Evolutionary conservation across 352 stramenopile species (phyloP).

Genomic region (Phytophthora vignae): DNA sequence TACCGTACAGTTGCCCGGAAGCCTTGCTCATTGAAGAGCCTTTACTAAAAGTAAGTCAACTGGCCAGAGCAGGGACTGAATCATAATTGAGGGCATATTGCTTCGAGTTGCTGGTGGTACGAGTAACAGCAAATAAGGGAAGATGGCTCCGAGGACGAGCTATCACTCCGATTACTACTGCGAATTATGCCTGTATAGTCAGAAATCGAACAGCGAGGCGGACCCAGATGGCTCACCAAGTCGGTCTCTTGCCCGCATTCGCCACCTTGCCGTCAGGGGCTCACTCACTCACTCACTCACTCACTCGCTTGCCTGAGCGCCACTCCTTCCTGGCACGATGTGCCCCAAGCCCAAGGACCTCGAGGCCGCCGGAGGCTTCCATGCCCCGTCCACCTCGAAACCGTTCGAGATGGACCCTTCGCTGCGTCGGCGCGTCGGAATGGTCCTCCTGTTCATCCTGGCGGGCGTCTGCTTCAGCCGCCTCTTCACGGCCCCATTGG

Average conservation of each 20-base stretch:
- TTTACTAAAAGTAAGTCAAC: too few relatives aligned
- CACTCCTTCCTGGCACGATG: background rate
- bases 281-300: background rate
- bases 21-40: too few relatives aligned
- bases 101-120: too few relatives aligned
- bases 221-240: background rate
- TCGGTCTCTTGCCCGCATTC: conserved; percentile 2
- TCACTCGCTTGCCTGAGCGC: background rate
- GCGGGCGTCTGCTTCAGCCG: conserved; percentile 1
- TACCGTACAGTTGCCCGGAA: too few relatives aligned
- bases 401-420: conserved; percentile 17
- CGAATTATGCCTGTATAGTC: too few relatives aligned
- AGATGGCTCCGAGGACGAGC: too few relatives aligned
- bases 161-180: too few relatives aligned
- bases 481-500: conserved; percentile 14
- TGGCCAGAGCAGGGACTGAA: too few relatives aligned
- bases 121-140: too few relatives aligned
- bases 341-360: conserved; percentile 16
- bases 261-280: conserved; percentile 4
- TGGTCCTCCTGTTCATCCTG: conserved; percentile 14
- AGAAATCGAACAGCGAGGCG: conserved; percentile 19
- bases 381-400: conserved; percentile 15
- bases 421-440: conserved; percentile 14
- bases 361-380: conserved; percentile 15
- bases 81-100: too few relatives aligned